Conservation (phyloP, 1,139 yeast species). For the Yamadazyma mexicana region DNA sequence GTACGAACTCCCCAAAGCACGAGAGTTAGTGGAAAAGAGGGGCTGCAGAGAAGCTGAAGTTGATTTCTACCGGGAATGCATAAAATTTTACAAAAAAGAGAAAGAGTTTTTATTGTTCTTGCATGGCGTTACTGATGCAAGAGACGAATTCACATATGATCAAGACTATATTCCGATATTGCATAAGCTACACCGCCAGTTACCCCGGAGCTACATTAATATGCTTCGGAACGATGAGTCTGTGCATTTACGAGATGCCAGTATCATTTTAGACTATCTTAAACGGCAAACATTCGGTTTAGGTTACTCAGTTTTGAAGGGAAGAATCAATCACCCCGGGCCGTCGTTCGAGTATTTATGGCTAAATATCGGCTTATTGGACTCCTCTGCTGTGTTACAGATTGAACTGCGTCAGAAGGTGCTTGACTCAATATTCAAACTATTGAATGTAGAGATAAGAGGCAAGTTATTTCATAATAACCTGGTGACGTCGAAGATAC, state of each 20-base stretch:
- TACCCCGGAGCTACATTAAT: neutral
- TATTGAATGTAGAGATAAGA: conserved; percentile 11
- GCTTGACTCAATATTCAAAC: conserved; percentile 12
- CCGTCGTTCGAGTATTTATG: conserved; percentile 22
- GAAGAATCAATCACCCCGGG: too few species aligned
- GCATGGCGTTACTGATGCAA: conserved; percentile 7
- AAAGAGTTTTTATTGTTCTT: conserved; percentile 8
- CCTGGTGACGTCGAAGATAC: neutral
- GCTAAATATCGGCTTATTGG: conserved; percentile 26
- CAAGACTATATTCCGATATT: conserved; percentile 19
- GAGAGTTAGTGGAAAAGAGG: conserved; percentile 3
- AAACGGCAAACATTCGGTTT: conserved; percentile 17
- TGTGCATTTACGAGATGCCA: neutral
- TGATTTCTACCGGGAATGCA: conserved; percentile 8
- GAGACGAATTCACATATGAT: conserved; percentile 17
- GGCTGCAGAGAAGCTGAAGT: neutral
- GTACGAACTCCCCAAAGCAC: conserved; percentile 12
- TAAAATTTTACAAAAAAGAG: conserved; percentile 14
- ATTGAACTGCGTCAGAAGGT: conserved; percentile 14
- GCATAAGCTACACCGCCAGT: conserved; percentile 7
- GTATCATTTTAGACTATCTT: conserved; percentile 9
- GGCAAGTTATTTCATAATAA: conserved; percentile 5
- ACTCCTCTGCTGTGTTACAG: conserved; percentile 20
- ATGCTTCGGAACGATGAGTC: neutral
- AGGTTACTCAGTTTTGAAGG: too few species aligned